Conservation (phyloP, 2,329 filamentous ascomycete genomes). For the Tolypocladium endophyticum region DNA sequence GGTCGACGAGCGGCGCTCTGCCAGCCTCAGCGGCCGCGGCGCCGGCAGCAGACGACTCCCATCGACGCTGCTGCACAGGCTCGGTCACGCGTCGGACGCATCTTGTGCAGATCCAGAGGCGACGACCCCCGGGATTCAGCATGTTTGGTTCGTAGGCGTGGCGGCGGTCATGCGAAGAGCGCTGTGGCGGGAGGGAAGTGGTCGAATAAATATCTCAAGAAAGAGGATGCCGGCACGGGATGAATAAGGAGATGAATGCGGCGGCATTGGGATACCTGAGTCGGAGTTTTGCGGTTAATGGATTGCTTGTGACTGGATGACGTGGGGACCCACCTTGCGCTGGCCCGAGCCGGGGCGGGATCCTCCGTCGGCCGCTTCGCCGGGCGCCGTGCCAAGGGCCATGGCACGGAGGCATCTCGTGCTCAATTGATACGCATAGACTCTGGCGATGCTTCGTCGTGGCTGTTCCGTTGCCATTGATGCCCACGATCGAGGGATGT, state of each 20-base stretch:
- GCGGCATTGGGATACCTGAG: background rate
- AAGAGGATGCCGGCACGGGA: background rate
- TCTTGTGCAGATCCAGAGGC: slow-evolving; percentile 51
- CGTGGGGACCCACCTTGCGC: background rate
- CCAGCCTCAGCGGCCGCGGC: slow-evolving; percentile 9
- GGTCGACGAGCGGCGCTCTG: slow-evolving; percentile 12
- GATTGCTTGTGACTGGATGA: background rate
- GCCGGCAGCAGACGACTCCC: slow-evolving; percentile 30
- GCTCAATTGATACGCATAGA: background rate
- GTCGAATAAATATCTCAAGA: no score
- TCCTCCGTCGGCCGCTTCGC: slow-evolving; percentile 15
- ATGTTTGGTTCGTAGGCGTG: slow-evolving; percentile 9
- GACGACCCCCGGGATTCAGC: slow-evolving; percentile 19
- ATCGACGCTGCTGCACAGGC: slow-evolving; percentile 22
- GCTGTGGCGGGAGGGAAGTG: background rate
- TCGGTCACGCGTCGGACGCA: slow-evolving; percentile 38
- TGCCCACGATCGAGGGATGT: background rate
- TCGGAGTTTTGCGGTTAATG: slow-evolving; percentile 1
- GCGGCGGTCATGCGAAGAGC: background rate
- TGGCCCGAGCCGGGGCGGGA: slow-evolving; percentile 12
- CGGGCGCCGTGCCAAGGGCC: background rate
- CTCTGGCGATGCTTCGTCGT: background rate
- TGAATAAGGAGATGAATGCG: background rate
- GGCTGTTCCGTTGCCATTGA: background rate
- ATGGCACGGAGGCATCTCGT: background rate